Base-by-base conservation (phyloP, 306 rosid species). In the Gastrolobium villosum region DNA sequence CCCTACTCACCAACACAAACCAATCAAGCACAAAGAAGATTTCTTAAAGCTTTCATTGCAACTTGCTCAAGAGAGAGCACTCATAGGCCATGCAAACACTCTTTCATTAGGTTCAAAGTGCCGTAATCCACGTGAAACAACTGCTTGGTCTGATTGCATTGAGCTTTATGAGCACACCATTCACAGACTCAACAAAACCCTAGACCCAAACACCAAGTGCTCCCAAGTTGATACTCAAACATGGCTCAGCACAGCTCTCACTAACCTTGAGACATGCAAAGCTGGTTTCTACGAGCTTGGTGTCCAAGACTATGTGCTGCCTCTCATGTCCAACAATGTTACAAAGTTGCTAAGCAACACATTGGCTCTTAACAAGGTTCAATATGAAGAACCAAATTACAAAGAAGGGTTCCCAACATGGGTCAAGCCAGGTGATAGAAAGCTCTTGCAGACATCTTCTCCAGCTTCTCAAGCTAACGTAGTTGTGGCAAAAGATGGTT, bases 101-200 rank as follows among this genome's bases (percentile, higher is more conserved):
- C 5, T 73, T 10, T 74, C 91, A 2, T 49, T 87, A 0, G 87
- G 82, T 5, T 54, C 86, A 1, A 89, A 85, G 59, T 87, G 86
- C 49, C 44, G 64, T 0, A 81, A 84, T 31, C 46, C 64, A 1
- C 43, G 13, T 1, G 93, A 90, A 62, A 88, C 46, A 10, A 70
- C 90, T 6, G 97, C 95, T 2, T 92, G 95, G 97, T 31, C 61
- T 10, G 95, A 92, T 43, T 92, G 97, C 31, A 66, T 88, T 10
- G 90, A 87, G 57, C 85, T 92, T 13, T 92, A 88, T 49, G 84
- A 90, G 8, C 70, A 79, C 44, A 82, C 94, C 45, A 67, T 88
- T 11, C 70, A 1, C 0, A 86, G 65, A 10, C 91, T 92, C 66
- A 90, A 87, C 88, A 72, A 82, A 54, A 82, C 92, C 81, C 0